phyloP scores from a whole-genome alignment of 164 flowering plant species.

The Chimonanthus praecox region DNA sequence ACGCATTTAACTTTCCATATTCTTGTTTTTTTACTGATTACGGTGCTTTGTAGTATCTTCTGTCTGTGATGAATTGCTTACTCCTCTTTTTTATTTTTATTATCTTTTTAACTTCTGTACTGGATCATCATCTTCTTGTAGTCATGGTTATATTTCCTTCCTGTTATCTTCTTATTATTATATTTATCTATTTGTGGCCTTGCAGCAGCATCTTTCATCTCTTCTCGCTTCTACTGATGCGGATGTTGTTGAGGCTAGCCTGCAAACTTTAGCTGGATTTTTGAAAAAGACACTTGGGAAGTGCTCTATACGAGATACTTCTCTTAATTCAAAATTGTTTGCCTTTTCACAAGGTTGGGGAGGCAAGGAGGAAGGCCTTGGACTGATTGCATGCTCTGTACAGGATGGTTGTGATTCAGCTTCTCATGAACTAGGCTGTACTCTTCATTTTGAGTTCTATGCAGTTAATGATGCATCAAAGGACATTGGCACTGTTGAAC shows the following conservation, averaged over 20 bases:
- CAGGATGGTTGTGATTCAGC: slow-evolving; percentile 51
- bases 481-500: slow-evolving; percentile 22
- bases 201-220: slow-evolving; percentile 83
- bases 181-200: slow-evolving; percentile 11
- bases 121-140: background rate
- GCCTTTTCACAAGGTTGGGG: slow-evolving; percentile 99
- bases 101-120: background rate
- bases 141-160: background rate
- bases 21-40: background rate
- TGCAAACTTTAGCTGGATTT: slow-evolving; percentile 82
- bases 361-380: slow-evolving; percentile 90
- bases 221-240: slow-evolving; percentile 89
- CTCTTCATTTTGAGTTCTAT: slow-evolving; percentile 94
- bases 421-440: slow-evolving; percentile 58
- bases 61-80: background rate
- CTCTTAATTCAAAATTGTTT: slow-evolving; percentile 63
- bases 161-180: background rate
- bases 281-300: slow-evolving; percentile 78
- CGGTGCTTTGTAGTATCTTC: background rate
- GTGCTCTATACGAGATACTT: slow-evolving; percentile 54
- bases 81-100: background rate
- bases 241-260: slow-evolving; percentile 82
- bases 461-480: slow-evolving; percentile 33
- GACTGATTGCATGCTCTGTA: slow-evolving; percentile 65
- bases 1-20: background rate